phyloP scores from a whole-genome alignment of 192 early-diverging fungal species.

The Jimgerdemannia flammicorona region DNA sequence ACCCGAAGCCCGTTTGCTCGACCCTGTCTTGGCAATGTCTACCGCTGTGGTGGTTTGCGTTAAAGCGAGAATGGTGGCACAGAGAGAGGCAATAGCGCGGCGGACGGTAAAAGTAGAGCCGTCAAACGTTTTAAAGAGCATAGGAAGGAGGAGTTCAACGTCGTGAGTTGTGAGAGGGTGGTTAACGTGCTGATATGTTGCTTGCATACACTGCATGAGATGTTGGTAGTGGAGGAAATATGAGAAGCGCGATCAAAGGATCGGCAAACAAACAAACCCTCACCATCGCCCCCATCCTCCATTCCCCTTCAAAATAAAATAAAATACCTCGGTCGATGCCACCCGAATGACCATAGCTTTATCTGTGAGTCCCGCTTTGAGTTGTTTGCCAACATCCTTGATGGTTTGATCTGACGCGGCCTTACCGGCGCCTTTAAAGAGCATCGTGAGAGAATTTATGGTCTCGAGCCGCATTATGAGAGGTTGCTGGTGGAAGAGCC shows the following conservation, averaged over 20 bases:
- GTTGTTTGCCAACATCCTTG: constrained; percentile 69
- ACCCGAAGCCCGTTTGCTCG: background rate
- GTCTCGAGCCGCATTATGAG: constrained; percentile 66
- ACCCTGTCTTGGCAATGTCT: constrained; percentile 20
- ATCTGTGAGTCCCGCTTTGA: constrained; percentile 63
- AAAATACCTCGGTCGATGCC: constrained; percentile 60
- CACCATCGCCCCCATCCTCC: no score
- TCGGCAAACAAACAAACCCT: background rate
- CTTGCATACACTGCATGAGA: constrained; percentile 27
- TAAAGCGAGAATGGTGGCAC: constrained; percentile 46
- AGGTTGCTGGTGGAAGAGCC: constrained; percentile 26
- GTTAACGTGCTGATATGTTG: constrained; percentile 19
- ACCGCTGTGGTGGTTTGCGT: constrained; percentile 42
- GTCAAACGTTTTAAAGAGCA: constrained; percentile 49
- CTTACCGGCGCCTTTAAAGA: constrained; percentile 73
- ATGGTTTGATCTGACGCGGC: constrained; percentile 61
- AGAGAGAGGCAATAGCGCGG: constrained; percentile 41
- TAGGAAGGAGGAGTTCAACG: constrained; percentile 44
- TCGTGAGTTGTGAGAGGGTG: constrained; percentile 49
- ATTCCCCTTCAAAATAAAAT: background rate
- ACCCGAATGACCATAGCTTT: constrained; percentile 66
- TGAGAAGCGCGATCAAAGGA: background rate
- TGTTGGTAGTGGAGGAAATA: background rate
- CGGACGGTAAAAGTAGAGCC: constrained; percentile 42
- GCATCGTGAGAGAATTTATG: constrained; percentile 53